A percentile compares a stretch with the other conserved stretches of the same genome.
phyloP scores from a whole-genome alignment of 1,284 basidiomycete species.

The Ustanciosporium gigantosporum region DNA sequence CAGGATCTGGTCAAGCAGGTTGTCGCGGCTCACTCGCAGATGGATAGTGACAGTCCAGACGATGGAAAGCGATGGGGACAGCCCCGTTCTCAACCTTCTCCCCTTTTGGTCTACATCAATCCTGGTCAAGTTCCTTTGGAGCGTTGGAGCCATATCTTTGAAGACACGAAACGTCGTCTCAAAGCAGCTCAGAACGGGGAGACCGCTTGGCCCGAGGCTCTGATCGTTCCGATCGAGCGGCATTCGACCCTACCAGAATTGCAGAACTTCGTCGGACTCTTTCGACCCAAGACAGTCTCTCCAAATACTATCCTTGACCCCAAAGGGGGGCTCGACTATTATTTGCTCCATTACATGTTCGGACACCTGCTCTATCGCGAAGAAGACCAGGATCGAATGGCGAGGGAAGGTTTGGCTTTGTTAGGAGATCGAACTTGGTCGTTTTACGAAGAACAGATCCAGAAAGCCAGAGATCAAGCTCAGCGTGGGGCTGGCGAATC shows the following conservation, averaged over 20 bases:
- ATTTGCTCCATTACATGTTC: slow-evolving; percentile 34
- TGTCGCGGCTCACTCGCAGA: slow-evolving; percentile 12
- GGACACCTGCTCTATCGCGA: slow-evolving; percentile 19
- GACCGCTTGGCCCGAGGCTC: slow-evolving; percentile 28
- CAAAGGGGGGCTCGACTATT: slow-evolving; percentile 33
- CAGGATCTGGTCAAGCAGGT: slow-evolving; percentile 11
- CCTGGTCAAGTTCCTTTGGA: slow-evolving; percentile 60
- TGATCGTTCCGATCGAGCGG: slow-evolving; percentile 69
- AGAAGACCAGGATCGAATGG: slow-evolving; percentile 13
- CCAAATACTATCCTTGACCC: slow-evolving; percentile 36
- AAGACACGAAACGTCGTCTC: slow-evolving; percentile 65
- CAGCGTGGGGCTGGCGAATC: slow-evolving; percentile 9
- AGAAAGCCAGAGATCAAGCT: slow-evolving; percentile 12
- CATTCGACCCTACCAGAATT: slow-evolving; percentile 86
- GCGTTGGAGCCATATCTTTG: slow-evolving; percentile 69
- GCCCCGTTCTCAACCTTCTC: slow-evolving; percentile 9
- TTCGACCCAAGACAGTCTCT: slow-evolving; percentile 61
- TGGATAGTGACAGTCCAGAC: slow-evolving; percentile 17
- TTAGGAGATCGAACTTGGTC: slow-evolving; percentile 28
- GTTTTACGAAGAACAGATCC: slow-evolving; percentile 31
- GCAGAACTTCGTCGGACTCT: slow-evolving; percentile 74
- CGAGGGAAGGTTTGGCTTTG: slow-evolving; percentile 19
- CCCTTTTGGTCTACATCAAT: slow-evolving; percentile 33
- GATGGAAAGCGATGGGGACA: slow-evolving; percentile 16
- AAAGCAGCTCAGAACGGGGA: slow-evolving; percentile 21